A percentile compares a stretch with the other conserved stretches of the same genome.
Conservation (phyloP, 2,329 filamentous ascomycete genomes). For the Paecilomyces sp. region DNA sequence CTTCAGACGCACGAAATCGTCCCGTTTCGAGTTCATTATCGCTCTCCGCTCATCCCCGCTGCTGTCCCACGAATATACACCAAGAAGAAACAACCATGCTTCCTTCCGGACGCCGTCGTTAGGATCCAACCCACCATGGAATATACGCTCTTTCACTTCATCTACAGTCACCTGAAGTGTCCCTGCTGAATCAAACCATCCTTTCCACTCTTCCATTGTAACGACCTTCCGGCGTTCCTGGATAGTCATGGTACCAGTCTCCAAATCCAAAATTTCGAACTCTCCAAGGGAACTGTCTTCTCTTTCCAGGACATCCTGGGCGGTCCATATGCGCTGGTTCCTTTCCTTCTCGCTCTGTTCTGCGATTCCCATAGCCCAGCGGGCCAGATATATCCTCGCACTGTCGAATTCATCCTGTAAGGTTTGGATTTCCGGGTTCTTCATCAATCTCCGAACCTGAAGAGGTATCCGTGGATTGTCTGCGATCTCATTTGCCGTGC, state of each 20-base stretch:
- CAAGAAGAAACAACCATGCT: conserved; percentile 90
- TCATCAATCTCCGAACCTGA: conserved; percentile 75
- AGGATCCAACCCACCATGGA: conserved; percentile 82
- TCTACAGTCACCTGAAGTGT: conserved; percentile 72
- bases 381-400: conserved; percentile 83
- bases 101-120: conserved; percentile 93
- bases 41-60: conserved; percentile 76
- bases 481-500: conserved; percentile 84
- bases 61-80: conserved; percentile 90
- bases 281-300: conserved; percentile 93
- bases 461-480: conserved; percentile 89
- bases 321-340: conserved; percentile 85
- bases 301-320: conserved; percentile 82
- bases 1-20: conserved; percentile 92
- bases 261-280: conserved; percentile 84
- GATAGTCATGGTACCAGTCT: conserved; percentile 64
- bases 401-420: conserved; percentile 97
- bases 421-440: conserved; percentile 89
- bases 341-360: conserved; percentile 90
- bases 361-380: conserved; percentile 98
- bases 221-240: conserved; percentile 72
- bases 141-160: conserved; percentile 95
- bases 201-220: conserved; percentile 80
- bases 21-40: conserved; percentile 74
- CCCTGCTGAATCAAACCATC: conserved; percentile 75